phyloP scores from a whole-genome alignment of 2,329 filamentous ascomycete species.

The Hypoxylon sp. region DNA sequence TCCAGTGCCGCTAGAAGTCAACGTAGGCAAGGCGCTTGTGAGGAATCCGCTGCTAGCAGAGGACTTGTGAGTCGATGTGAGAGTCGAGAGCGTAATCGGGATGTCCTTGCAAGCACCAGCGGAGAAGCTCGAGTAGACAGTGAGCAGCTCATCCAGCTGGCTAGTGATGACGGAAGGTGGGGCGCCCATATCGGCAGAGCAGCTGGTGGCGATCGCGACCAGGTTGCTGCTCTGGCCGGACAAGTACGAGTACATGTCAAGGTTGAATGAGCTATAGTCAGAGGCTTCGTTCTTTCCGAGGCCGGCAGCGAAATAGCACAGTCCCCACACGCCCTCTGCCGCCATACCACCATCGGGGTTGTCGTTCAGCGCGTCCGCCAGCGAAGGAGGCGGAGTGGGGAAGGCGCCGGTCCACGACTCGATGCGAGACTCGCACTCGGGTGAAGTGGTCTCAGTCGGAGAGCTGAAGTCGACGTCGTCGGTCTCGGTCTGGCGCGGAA shows the following conservation, averaged over 20 bases:
- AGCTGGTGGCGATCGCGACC: slow-evolving; percentile 27
- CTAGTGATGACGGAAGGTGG: slow-evolving; percentile 31
- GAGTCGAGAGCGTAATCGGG: slow-evolving; percentile 4
- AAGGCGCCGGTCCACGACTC: slow-evolving; percentile 24
- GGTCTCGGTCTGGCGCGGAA: slow-evolving; percentile 26
- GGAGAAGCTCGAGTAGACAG: slow-evolving; percentile 39
- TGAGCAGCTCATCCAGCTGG: slow-evolving; percentile 33
- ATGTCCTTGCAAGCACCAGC: slow-evolving; percentile 24
- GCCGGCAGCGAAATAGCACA: slow-evolving; percentile 21
- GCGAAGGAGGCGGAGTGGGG: slow-evolving; percentile 28
- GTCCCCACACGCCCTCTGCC: not conserved
- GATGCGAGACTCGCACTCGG: slow-evolving; percentile 34
- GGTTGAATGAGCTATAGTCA: slow-evolving; percentile 32
- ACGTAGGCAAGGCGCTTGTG: not conserved
- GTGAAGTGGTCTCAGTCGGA: slow-evolving; percentile 16
- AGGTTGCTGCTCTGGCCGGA: slow-evolving; percentile 37
- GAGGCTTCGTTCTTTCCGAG: slow-evolving; percentile 13
- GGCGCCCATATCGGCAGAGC: slow-evolving; percentile 35
- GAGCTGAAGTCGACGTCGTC: not conserved
- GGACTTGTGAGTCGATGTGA: not conserved
- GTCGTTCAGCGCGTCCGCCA: slow-evolving; percentile 11
- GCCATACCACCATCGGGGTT: slow-evolving; percentile 1
- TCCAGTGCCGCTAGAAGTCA: not conserved
- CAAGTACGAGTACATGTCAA: slow-evolving; percentile 41
- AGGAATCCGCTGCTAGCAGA: not conserved